These are phyloP conservation scores for Lipomyces mesembrius DNA, from an alignment of 805 yeast species.

Conservation along the genomic window DNA sequence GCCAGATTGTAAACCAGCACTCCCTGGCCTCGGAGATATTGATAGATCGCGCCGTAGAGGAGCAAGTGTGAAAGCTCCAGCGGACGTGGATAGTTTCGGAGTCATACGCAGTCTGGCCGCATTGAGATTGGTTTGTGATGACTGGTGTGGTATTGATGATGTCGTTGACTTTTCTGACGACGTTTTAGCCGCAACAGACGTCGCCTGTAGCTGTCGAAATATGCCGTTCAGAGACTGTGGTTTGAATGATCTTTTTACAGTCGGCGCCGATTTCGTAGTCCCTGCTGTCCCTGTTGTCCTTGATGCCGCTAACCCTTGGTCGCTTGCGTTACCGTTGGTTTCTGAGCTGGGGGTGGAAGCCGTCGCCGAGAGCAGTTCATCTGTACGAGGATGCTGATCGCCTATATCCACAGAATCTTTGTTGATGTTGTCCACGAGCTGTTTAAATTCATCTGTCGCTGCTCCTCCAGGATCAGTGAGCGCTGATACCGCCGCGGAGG, in stretches of 20 bases:
- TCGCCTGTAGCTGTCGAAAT: slow-evolving; percentile 39
- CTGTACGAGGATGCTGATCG: not conserved
- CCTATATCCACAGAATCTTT: not conserved
- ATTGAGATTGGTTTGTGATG: slow-evolving; percentile 1
- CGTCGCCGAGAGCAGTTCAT: not conserved
- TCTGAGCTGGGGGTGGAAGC: slow-evolving; percentile 5
- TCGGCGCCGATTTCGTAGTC: not conserved
- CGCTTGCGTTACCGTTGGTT: not conserved
- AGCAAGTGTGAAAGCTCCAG: slow-evolving; percentile 32
- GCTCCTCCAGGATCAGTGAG: slow-evolving; percentile 9
- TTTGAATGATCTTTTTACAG: slow-evolving; percentile 45
- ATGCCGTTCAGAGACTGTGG: slow-evolving; percentile 47
- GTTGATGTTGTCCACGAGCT: slow-evolving; percentile 8
- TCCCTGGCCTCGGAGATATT: slow-evolving; percentile 35
- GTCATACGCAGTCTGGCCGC: slow-evolving; percentile 30
- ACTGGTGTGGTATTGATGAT: slow-evolving; percentile 17
- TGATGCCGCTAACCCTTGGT: not conserved
- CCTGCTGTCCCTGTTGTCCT: not conserved
- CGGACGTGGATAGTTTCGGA: slow-evolving; percentile 23
- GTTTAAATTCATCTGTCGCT: slow-evolving; percentile 13
- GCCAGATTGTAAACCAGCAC: slow-evolving; percentile 19
- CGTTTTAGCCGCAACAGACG: slow-evolving; percentile 17
- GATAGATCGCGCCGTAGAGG: slow-evolving; percentile 35
- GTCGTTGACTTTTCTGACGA: slow-evolving; percentile 27
- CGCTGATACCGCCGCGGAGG: slow-evolving; percentile 20